Percentiles rank a stretch among this genome's conserved stretches.
Conservation (phyloP, 2,329 filamentous ascomycete genomes). For the Phyllosticta citrichinensis region DNA sequence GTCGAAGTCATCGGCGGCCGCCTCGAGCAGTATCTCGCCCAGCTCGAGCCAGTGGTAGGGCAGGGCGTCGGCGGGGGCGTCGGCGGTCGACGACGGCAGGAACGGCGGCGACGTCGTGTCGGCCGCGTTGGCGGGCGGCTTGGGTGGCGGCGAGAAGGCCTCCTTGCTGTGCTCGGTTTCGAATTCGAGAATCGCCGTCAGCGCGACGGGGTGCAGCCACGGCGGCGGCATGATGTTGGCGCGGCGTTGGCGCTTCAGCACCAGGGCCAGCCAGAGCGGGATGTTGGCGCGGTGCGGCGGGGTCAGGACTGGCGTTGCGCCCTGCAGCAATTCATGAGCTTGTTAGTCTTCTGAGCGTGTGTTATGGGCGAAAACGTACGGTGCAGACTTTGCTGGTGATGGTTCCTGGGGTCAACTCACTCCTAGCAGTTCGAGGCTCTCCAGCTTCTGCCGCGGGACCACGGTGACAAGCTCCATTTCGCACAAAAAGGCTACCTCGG, state of each 20-base stretch:
- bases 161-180: constrained; percentile 64
- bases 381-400: neutral
- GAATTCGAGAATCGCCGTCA: constrained; percentile 66
- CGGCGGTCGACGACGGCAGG: constrained; percentile 61
- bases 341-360: neutral
- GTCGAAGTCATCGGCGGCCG: constrained; percentile 73
- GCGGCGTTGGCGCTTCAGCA: constrained; percentile 87
- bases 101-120: constrained; percentile 55
- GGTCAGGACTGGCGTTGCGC: constrained; percentile 62
- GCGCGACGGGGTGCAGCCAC: constrained; percentile 72
- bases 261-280: constrained; percentile 87
- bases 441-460: constrained; percentile 80
- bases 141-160: constrained; percentile 69
- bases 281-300: constrained; percentile 72
- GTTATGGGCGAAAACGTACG: constrained; percentile 5
- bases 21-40: constrained; percentile 74
- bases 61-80: constrained; percentile 57
- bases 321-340: constrained; percentile 41
- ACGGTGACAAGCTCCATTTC: constrained; percentile 97
- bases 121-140: constrained; percentile 42
- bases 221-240: constrained; percentile 86
- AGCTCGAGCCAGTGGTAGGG: constrained; percentile 96
- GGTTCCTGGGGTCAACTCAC: constrained; percentile 47
- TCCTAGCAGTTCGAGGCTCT: constrained; percentile 72
- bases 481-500: constrained; percentile 87